Evolutionary conservation across 306 rosid genomes (phyloP).

Genomic region (barrel medic (Medicago truncatula)): DNA sequence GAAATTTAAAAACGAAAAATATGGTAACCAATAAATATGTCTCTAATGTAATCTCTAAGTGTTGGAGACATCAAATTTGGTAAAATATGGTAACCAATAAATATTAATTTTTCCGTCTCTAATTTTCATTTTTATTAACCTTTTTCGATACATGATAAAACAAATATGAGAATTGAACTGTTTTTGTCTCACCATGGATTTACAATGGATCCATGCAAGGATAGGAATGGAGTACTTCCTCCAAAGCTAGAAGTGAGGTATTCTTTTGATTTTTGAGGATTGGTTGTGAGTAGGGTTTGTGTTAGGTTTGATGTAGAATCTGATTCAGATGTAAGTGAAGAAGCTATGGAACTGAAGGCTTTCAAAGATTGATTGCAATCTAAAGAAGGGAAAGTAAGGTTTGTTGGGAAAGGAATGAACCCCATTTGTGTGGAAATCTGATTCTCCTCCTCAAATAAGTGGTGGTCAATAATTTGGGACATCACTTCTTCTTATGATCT

Average conservation of each 20-base stretch:
- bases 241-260: conserved; percentile 51
- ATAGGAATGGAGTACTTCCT: conserved; percentile 67
- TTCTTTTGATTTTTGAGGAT: conserved; percentile 53
- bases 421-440: conserved; percentile 60
- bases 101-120: neutral
- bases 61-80: neutral
- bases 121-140: neutral
- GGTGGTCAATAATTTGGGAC: conserved; percentile 64
- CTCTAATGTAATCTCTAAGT: too few species aligned
- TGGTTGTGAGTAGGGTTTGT: conserved; percentile 72
- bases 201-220: conserved; percentile 74
- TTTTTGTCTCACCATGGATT: conserved; percentile 70
- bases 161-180: neutral
- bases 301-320: conserved; percentile 51
- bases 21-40: neutral
- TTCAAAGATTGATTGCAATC: conserved; percentile 65
- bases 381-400: conserved; percentile 58
- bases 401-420: conserved; percentile 68
- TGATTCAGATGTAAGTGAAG: conserved; percentile 59
- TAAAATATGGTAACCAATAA: too few species aligned
- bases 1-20: neutral
- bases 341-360: conserved; percentile 47
- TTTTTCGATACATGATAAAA: neutral
- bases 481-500: conserved; percentile 39
- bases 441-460: conserved; percentile 68